Evolutionary conservation across 345 rosid species (phyloP).

Genomic region (Sisymbrium altissimum): DNA sequence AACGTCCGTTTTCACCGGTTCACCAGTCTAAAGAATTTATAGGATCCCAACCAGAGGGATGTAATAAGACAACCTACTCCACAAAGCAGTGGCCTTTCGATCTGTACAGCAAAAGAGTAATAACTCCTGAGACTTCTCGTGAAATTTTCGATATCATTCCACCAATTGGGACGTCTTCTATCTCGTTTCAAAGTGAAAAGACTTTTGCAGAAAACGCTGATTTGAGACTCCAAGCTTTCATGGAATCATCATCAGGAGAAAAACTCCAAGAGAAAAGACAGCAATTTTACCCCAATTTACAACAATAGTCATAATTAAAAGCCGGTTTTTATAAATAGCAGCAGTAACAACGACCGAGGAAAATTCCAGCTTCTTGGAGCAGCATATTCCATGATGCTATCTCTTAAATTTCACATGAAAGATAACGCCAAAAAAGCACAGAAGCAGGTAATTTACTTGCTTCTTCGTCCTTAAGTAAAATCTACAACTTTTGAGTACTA

Average conservation of each 20-base stretch:
- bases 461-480: neutral
- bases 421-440: slow-evolving; percentile 34
- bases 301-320: slow-evolving; percentile 32
- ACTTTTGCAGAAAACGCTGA: slow-evolving; percentile 35
- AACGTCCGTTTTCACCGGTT: slow-evolving; percentile 36
- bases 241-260: slow-evolving; percentile 38
- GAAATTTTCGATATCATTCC: slow-evolving; percentile 35
- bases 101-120: slow-evolving; percentile 37
- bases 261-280: slow-evolving; percentile 41
- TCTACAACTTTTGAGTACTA: neutral
- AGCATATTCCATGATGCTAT: slow-evolving; percentile 41
- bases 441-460: neutral
- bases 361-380: slow-evolving; percentile 39
- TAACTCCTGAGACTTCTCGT: slow-evolving; percentile 34
- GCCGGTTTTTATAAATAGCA: slow-evolving; percentile 30
- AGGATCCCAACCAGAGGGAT: slow-evolving; percentile 35
- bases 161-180: slow-evolving; percentile 45
- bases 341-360: slow-evolving; percentile 37
- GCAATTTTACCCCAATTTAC: slow-evolving; percentile 25
- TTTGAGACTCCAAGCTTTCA: slow-evolving; percentile 38
- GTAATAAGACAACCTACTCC: slow-evolving; percentile 28
- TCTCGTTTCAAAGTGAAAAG: slow-evolving; percentile 44
- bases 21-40: slow-evolving; percentile 45
- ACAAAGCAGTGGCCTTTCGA: slow-evolving; percentile 40
- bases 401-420: slow-evolving; percentile 34